phyloP scores from a whole-genome alignment of 2,329 filamentous ascomycete genomes.

The Orbilia blumenaviensis region DNA sequence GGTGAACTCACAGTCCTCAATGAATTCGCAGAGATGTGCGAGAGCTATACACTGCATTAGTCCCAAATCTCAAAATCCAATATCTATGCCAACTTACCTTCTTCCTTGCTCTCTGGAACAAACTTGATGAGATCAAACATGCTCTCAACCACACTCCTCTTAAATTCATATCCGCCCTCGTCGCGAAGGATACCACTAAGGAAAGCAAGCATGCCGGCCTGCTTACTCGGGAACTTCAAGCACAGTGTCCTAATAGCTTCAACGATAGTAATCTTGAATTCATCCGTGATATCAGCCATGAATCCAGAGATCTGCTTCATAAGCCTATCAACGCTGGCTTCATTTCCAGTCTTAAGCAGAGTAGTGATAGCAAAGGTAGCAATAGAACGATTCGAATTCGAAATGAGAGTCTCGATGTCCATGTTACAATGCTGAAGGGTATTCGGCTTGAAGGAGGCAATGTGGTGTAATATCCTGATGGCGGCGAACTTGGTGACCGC shows the following conservation, averaged over 20 bases:
- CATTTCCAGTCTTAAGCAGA: conserved; percentile 96
- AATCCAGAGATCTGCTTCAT: conserved; percentile 99
- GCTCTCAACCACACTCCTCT: conserved; percentile 95
- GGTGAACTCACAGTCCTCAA: conserved; percentile 98
- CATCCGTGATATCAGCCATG: conserved; percentile 98
- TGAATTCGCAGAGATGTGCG: conserved; percentile 96
- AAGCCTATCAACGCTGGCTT: conserved; percentile 92
- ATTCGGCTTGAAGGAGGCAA: conserved; percentile 94
- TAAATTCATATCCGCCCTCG: conserved; percentile 98
- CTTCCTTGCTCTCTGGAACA: conserved; percentile 83
- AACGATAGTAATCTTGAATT: conserved; percentile 99
- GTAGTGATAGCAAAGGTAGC: conserved; percentile 99
- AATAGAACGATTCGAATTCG: conserved; percentile 95
- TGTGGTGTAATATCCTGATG: conserved; percentile 93
- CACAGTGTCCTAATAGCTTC: conserved; percentile 96
- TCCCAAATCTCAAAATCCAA: conserved; percentile 13
- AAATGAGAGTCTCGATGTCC: conserved; percentile 95
- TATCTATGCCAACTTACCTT: conserved; percentile 62
- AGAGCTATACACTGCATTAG: conserved; percentile 69
- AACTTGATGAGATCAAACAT: conserved; percentile 99
- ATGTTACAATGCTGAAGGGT: conserved; percentile 94
- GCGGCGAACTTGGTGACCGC: conserved; percentile 98
- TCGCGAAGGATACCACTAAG: conserved; percentile 95
- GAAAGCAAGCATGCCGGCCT: conserved; percentile 97
- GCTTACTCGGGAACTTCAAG: conserved; percentile 97